Evolutionary conservation across 176 grass and related monocot species (phyloP), one percentile per base, ranked within the genome.

Genomic region (Phragmites australis): DNA sequence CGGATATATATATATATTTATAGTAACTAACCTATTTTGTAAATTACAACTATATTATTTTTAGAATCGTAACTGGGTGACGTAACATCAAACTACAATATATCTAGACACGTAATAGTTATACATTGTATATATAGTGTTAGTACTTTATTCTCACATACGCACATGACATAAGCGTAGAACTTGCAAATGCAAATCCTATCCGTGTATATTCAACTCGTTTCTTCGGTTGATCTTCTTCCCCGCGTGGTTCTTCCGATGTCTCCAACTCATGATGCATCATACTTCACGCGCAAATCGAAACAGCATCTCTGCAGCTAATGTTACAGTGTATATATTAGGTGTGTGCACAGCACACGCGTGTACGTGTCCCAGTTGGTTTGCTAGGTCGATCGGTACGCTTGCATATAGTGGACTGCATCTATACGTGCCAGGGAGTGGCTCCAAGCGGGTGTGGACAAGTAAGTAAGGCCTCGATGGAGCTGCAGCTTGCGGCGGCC

Each of bases 401-500:
- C 3, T 72, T 19, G 10, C 29, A 57, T 60, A n/a, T 19, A 59
- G 55, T 31, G 22, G 52, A 17, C 19, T 27, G 61, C 30, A 50
- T n/a, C 42, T 4, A 32, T 70, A 73, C 74, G 58, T 66, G 51
- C 76, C 80, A 80, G 73, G 3, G 76, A n/a, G 27, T 46, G 52
- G 76, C 76, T 84, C 81, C 87, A 89, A 89, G 61, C 56, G 52
- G 43, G 81, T 89, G 5, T 80, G 44, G 87, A 89, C 81, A 84
- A 80, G 76, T 76, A 80, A 41, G 75, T 25, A 74, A 68, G 43
- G 21, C 76, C 52, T 89, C 34, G 52, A 68, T 39, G 31, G 41
- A 50, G 76, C 72, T 29, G 32, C 56, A 2, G 53, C 63, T 39
- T 41, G 71, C 62, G 59, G 59, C 50, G 62, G 65, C 6, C 63